phyloP scores from a whole-genome alignment of 2,329 filamentous ascomycete genomes.

The Hypoxylon sp. region DNA sequence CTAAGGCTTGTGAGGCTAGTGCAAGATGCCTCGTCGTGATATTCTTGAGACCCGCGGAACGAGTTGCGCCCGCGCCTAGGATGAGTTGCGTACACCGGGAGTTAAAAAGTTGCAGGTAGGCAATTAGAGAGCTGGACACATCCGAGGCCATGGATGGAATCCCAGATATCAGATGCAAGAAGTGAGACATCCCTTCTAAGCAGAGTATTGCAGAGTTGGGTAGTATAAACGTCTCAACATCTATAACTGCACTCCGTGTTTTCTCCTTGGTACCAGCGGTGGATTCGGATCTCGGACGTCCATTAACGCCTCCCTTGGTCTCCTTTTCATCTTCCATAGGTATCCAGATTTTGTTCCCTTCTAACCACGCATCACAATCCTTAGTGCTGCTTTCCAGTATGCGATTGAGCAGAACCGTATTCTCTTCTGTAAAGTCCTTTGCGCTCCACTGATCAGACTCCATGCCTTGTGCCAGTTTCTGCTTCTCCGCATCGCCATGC shows the following conservation, averaged over 20 bases:
- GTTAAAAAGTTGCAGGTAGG: slow-evolving; percentile 94
- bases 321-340: slow-evolving; percentile 57
- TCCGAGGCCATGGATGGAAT: slow-evolving; percentile 92
- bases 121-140: slow-evolving; percentile 81
- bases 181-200: slow-evolving; percentile 83
- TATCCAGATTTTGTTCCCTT: slow-evolving; percentile 70
- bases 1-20: slow-evolving; percentile 87
- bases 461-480: slow-evolving; percentile 80
- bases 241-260: slow-evolving; percentile 79
- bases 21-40: slow-evolving; percentile 97
- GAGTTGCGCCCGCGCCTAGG: slow-evolving; percentile 90
- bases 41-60: slow-evolving; percentile 90
- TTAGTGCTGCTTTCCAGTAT: slow-evolving; percentile 78
- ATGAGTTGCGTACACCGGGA: slow-evolving; percentile 97
- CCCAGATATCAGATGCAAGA: slow-evolving; percentile 83
- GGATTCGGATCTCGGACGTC: slow-evolving; percentile 56
- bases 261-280: slow-evolving; percentile 72
- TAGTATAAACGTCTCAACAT: slow-evolving; percentile 87
- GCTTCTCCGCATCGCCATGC: slow-evolving; percentile 78
- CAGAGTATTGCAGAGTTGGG: slow-evolving; percentile 86
- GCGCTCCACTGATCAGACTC: slow-evolving; percentile 85
- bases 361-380: slow-evolving; percentile 76
- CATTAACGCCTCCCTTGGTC: slow-evolving; percentile 53
- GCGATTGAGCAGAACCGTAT: slow-evolving; percentile 70
- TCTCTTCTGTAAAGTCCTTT: slow-evolving; percentile 77